Conservation (phyloP, 495 filamentous ascomycete species). For the Chaetomium tenue region DNA sequence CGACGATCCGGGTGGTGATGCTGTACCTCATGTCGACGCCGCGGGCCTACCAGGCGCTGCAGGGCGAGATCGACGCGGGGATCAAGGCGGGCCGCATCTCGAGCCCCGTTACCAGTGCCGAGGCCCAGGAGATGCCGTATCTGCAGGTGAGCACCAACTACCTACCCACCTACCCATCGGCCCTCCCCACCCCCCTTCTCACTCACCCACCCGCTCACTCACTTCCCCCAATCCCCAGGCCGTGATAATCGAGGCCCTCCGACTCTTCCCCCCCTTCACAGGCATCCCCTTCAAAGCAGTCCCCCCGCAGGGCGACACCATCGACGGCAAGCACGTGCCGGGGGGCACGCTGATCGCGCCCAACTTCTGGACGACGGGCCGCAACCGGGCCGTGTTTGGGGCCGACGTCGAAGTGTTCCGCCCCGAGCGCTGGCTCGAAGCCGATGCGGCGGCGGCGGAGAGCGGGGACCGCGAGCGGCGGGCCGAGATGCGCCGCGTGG, state of each 20-base stretch:
- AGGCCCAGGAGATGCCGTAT: conserved; percentile 47
- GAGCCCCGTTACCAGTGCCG: conserved; percentile 40
- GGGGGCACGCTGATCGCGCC: conserved; percentile 53
- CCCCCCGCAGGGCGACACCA: conserved; percentile 52
- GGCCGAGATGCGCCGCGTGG: conserved; percentile 37
- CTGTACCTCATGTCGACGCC: conserved; percentile 51
- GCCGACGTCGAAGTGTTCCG: conserved; percentile 46
- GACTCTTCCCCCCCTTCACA: conserved; percentile 44
- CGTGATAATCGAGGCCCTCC: conserved; percentile 52
- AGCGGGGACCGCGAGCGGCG: neutral
- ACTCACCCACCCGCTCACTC: conserved; percentile 40
- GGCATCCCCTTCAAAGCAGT: conserved; percentile 44
- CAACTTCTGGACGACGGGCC: conserved; percentile 39
- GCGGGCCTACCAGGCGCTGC: conserved; percentile 51
- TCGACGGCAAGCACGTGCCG: conserved; percentile 52
- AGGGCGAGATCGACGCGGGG: conserved; percentile 56
- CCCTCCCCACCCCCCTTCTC: neutral
- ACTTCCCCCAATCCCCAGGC: conserved; percentile 41
- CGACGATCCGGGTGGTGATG: conserved; percentile 55
- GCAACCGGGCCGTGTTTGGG: conserved; percentile 36
- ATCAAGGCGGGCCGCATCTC: conserved; percentile 38
- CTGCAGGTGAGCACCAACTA: conserved; percentile 27
- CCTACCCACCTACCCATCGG: too few relatives aligned
- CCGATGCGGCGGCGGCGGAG: conserved; percentile 34
- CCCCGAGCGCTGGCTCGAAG: conserved; percentile 54